phyloP scores from a whole-genome alignment of 176 grass and related monocot genomes.

The Avena atlantica region DNA sequence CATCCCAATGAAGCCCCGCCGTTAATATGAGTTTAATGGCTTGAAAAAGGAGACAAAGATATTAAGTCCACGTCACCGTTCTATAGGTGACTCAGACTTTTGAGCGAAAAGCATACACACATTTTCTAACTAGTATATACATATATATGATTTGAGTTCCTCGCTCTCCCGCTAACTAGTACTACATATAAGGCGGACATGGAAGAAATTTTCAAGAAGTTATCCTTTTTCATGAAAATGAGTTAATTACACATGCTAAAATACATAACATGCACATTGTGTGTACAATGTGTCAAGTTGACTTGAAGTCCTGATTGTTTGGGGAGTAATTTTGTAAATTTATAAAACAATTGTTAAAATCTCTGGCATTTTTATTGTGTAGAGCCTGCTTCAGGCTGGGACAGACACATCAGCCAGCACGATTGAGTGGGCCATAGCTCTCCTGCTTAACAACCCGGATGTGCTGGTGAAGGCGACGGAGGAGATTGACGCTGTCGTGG shows the following conservation, averaged over 20 bases:
- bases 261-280: background rate
- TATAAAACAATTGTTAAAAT: background rate
- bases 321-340: background rate
- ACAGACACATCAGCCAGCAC: slow-evolving; percentile 53
- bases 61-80: background rate
- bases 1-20: no score
- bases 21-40: no score
- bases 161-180: no score
- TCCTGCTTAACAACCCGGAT: slow-evolving; percentile 48
- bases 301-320: background rate
- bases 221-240: no score
- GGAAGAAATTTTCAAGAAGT: no score
- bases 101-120: background rate
- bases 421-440: slow-evolving; percentile 61
- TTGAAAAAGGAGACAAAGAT: background rate
- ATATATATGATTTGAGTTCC: no score
- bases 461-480: background rate
- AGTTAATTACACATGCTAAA: no score
- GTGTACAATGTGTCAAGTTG: background rate
- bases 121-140: no score
- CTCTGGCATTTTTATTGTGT: no score
- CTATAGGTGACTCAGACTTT: no score
- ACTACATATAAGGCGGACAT: no score
- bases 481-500: slow-evolving; percentile 49
- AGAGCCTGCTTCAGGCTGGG: slow-evolving; percentile 56